These are phyloP conservation scores for Mikania micrantha DNA, from an alignment of 129 eudicot species.

Conservation along the genomic window DNA sequence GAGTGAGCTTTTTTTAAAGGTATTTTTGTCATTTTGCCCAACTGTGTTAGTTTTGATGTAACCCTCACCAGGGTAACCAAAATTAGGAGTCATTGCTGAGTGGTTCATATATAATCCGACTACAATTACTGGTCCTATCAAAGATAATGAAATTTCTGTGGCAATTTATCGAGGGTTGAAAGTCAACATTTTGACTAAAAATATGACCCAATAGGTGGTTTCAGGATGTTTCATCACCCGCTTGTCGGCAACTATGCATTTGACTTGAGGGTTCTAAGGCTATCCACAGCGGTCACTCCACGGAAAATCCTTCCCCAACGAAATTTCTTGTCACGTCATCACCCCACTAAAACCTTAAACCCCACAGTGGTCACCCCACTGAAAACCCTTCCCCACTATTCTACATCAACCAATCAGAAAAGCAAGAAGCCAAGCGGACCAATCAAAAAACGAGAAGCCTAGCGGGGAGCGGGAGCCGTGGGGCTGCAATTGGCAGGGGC, in stretches of 20 bases:
- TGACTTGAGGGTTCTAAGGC: constrained; percentile 1
- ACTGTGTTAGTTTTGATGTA: neutral
- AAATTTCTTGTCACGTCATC: too few relatives aligned
- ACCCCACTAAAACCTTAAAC: too few relatives aligned
- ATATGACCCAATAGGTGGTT: constrained; percentile 29
- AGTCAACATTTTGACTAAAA: constrained; percentile 40
- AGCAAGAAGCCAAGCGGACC: too few relatives aligned
- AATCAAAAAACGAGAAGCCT: too few relatives aligned
- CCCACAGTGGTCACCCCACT: too few relatives aligned
- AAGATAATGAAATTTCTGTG: constrained; percentile 66
- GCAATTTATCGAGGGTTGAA: constrained; percentile 55
- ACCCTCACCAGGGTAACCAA: constrained; percentile 19
- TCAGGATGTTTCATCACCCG: constrained; percentile 29
- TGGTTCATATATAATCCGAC: constrained; percentile 70
- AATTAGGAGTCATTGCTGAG: constrained; percentile 33
- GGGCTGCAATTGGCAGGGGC: too few relatives aligned
- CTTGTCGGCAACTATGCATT: constrained; percentile 55
- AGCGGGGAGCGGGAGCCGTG: too few relatives aligned
- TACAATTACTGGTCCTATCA: constrained; percentile 49
- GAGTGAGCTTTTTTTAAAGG: constrained; percentile 20
- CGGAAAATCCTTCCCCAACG: too few relatives aligned
- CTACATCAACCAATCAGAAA: too few relatives aligned
- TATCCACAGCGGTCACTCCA: too few relatives aligned
- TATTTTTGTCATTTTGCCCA: constrained; percentile 17
- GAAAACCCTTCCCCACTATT: too few relatives aligned